Percentiles rank a stretch among this genome's conserved stretches.
phyloP scores from a whole-genome alignment of 345 rosid species.

The Pistacia integerrima region DNA sequence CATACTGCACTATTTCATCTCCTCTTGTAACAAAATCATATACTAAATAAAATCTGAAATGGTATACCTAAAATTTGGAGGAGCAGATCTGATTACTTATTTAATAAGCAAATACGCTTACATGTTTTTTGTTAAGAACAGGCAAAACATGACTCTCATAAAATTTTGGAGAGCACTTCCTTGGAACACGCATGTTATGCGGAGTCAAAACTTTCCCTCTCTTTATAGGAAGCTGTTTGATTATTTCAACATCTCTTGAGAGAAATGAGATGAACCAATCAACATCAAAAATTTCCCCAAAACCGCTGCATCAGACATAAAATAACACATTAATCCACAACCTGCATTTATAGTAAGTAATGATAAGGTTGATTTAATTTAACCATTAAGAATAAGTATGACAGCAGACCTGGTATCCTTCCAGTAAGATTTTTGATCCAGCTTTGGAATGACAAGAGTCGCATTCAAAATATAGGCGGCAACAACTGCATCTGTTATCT shows the following conservation, averaged over 20 bases:
- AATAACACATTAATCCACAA: no score
- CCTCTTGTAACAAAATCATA: background rate
- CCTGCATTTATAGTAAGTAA: no score
- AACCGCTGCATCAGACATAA: conserved; percentile 60
- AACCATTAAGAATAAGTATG: no score
- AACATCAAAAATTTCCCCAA: conserved; percentile 79
- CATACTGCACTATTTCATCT: background rate
- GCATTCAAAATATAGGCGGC: no score
- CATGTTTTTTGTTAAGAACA: conserved; percentile 51
- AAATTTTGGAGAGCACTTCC: conserved; percentile 76
- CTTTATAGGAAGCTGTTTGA: conserved; percentile 63
- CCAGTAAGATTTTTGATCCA: no score
- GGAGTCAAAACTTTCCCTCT: conserved; percentile 54
- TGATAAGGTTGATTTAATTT: no score
- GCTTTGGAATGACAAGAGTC: no score
- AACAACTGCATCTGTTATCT: no score
- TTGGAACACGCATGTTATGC: conserved; percentile 72
- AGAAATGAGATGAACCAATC: conserved; percentile 81
- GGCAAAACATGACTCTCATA: conserved; percentile 60
- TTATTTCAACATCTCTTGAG: conserved; percentile 60
- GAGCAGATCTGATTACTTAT: background rate
- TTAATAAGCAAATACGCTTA: conserved; percentile 25
- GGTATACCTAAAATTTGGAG: background rate
- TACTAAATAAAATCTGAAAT: no score
- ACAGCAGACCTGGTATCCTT: no score